These are phyloP conservation scores for Clohesyomyces aquaticus DNA, from an alignment of 495 filamentous ascomycete species.

Conservation along the genomic window DNA sequence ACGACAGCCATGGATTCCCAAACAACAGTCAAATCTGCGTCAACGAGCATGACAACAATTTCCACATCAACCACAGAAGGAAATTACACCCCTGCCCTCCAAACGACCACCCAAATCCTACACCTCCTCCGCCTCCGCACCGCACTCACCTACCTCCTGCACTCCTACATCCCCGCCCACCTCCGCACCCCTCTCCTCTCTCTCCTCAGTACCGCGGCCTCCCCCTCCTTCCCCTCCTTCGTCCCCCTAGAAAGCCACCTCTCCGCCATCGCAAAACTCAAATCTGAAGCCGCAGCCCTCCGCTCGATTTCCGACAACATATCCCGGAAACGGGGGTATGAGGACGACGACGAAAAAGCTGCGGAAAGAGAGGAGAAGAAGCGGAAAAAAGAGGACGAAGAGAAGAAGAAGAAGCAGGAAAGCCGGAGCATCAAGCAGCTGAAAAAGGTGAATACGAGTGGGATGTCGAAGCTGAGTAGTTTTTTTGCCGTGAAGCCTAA, in stretches of 20 bases:
- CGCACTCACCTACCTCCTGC: constrained; percentile 74
- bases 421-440: constrained; percentile 75
- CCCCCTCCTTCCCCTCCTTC: constrained; percentile 65
- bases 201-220: constrained; percentile 50
- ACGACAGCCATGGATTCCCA: constrained; percentile 35
- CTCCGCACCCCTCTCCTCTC: constrained; percentile 56
- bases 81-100: not conserved
- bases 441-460: constrained; percentile 83
- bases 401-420: constrained; percentile 71
- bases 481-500: constrained; percentile 82
- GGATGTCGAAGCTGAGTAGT: constrained; percentile 96
- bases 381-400: constrained; percentile 71
- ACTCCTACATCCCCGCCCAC: constrained; percentile 65
- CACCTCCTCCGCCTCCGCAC: constrained; percentile 63
- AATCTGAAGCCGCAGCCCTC: constrained; percentile 68
- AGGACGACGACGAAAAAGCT: constrained; percentile 69
- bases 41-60: constrained; percentile 1
- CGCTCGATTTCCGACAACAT: constrained; percentile 69
- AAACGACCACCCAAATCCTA: constrained; percentile 31
- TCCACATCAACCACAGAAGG: not conserved
- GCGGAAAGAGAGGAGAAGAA: constrained; percentile 61
- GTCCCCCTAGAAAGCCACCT: constrained; percentile 69
- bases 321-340: constrained; percentile 67
- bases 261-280: constrained; percentile 62
- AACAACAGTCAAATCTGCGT: constrained; percentile 13